A percentile compares a stretch with the other conserved stretches of the same genome.
phyloP scores from a whole-genome alignment of 345 rosid species.

The Hibiscus tridactylites region DNA sequence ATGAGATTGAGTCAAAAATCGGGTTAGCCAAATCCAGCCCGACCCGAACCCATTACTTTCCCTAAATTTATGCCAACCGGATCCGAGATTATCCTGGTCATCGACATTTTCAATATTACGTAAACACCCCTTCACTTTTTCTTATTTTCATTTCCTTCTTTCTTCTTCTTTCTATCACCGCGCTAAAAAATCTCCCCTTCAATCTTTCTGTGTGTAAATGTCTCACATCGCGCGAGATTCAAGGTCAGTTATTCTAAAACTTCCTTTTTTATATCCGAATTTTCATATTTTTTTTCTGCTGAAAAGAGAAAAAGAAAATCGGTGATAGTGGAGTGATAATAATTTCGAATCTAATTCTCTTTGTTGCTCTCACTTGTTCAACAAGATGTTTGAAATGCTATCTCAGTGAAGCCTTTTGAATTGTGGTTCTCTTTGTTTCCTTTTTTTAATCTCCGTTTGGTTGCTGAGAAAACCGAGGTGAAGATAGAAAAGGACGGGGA shows the following conservation, averaged over 20 bases:
- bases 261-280: not conserved
- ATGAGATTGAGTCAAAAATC: too few species aligned
- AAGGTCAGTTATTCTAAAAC: conserved; percentile 10
- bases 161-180: conserved; percentile 3
- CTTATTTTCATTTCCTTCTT: not conserved
- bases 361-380: not conserved
- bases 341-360: not conserved
- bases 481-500: not conserved
- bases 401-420: not conserved
- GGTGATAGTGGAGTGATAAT: not conserved
- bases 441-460: not conserved
- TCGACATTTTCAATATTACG: not conserved
- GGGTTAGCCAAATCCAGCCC: too few species aligned
- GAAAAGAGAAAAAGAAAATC: not conserved
- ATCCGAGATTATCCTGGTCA: too few species aligned
- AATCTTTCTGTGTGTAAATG: not conserved
- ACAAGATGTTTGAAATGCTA: not conserved
- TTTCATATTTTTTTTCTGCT: not conserved
- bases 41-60: too few species aligned
- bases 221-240: conserved; percentile 9
- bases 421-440: not conserved
- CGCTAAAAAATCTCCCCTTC: not conserved
- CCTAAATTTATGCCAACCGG: too few species aligned
- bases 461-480: conserved; percentile 2
- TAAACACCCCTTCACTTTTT: not conserved